These are phyloP conservation scores for Russula abietina DNA, from an alignment of 768 basidiomycete species.

Conservation along the genomic window DNA sequence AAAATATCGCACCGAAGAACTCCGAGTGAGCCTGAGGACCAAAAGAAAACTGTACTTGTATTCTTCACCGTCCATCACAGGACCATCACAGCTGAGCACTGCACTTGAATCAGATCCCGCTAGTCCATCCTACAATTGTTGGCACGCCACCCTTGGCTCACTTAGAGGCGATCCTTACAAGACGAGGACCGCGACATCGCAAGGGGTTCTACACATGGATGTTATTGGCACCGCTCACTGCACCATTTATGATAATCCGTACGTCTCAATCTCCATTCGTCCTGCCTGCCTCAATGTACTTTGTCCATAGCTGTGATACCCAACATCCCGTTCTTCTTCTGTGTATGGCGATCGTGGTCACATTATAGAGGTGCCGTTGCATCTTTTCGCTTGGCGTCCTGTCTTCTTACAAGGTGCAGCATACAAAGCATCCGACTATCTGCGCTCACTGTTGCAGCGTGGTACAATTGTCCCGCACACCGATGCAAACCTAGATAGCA, in stretches of 20 bases:
- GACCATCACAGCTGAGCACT: background rate
- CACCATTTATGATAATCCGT: conserved; percentile 77
- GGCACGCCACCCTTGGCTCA: conserved; percentile 38
- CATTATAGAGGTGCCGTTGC: conserved; percentile 60
- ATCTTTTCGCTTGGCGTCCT: background rate
- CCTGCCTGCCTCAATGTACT: background rate
- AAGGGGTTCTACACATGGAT: conserved; percentile 65
- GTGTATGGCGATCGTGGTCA: conserved; percentile 78
- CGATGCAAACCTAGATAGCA: conserved; percentile 47
- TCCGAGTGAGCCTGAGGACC: conserved; percentile 13
- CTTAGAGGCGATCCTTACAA: conserved; percentile 45
- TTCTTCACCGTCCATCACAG: background rate
- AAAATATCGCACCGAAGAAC: conserved; percentile 22
- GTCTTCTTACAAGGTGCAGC: conserved; percentile 36
- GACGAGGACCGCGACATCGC: conserved; percentile 57
- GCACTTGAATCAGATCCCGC: conserved; percentile 42
- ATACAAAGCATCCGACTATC: conserved; percentile 63
- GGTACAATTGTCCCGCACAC: conserved; percentile 52
- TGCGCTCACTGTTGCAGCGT: conserved; percentile 51
- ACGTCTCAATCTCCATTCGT: conserved; percentile 28
- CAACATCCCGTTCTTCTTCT: conserved; percentile 82
- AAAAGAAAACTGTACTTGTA: conserved; percentile 17
- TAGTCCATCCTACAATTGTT: conserved; percentile 46
- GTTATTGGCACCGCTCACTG: conserved; percentile 59
- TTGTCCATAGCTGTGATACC: conserved; percentile 59